Percentiles rank a stretch among this genome's conserved stretches.
These are phyloP conservation scores for Verticillium zaregamsianum DNA, from an alignment of 2,329 filamentous ascomycete species.

Conservation along the genomic window DNA sequence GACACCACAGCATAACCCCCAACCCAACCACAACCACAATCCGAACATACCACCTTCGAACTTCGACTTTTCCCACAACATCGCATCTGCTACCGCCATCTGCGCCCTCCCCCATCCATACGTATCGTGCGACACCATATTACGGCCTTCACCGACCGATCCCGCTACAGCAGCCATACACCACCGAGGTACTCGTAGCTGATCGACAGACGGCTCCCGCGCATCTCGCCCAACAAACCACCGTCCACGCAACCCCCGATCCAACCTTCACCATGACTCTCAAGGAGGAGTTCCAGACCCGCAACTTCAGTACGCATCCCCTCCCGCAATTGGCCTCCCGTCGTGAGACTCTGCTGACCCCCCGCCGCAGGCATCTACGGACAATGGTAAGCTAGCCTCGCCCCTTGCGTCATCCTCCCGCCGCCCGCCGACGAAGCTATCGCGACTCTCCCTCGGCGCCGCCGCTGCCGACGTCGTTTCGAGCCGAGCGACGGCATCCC, in stretches of 20 bases:
- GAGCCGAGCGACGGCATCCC: neutral
- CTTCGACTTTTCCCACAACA: neutral
- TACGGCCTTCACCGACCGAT: neutral
- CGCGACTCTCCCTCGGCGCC: neutral
- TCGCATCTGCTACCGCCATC: neutral
- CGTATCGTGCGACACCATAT: neutral
- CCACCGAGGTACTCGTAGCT: neutral
- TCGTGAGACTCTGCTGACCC: conserved; percentile 23
- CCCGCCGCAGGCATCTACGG: conserved; percentile 61
- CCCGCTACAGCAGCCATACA: neutral
- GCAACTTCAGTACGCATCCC: conserved; percentile 65
- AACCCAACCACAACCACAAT: neutral
- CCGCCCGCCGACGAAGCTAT: neutral
- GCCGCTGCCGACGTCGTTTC: neutral
- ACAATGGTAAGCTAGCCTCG: conserved; percentile 58
- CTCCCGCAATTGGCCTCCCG: conserved; percentile 6
- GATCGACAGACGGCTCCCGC: neutral
- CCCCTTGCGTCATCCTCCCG: neutral
- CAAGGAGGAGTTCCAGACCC: conserved; percentile 67
- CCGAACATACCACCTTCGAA: neutral
- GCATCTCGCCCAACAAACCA: neutral
- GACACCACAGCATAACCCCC: neutral
- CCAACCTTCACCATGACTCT: conserved; percentile 57
- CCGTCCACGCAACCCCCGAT: conserved; percentile 5
- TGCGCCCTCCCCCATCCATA: neutral